Conservation (phyloP, 805 yeast genomes). For the Candida maltosa region DNA sequence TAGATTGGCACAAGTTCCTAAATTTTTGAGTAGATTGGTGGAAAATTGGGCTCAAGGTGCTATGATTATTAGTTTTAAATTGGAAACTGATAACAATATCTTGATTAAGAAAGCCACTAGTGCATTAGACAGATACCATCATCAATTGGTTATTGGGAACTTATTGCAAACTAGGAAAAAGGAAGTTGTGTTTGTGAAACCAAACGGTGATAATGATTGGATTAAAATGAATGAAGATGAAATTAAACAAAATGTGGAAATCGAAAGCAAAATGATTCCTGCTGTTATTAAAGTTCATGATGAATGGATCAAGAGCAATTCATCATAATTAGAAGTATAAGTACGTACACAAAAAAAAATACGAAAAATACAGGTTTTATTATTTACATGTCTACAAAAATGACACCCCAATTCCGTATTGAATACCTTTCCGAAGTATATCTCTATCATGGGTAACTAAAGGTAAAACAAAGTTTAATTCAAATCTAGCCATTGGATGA, state of each 20-base stretch:
- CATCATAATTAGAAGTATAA: neutral
- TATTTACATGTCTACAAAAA: constrained; percentile 36
- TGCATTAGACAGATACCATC: constrained; percentile 83
- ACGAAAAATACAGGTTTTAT: neutral
- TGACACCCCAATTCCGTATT: constrained; percentile 59
- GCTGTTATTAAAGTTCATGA: constrained; percentile 63
- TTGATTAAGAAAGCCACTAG: constrained; percentile 70
- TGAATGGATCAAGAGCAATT: constrained; percentile 48
- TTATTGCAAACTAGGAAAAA: constrained; percentile 81
- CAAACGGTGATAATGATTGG: constrained; percentile 46
- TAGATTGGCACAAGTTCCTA: constrained; percentile 93
- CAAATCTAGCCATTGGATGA: constrained; percentile 59
- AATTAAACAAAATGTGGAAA: constrained; percentile 45
- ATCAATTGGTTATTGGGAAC: constrained; percentile 93
- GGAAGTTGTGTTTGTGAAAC: constrained; percentile 82
- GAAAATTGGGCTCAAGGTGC: constrained; percentile 95
- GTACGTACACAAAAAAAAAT: neutral
- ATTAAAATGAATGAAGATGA: constrained; percentile 44
- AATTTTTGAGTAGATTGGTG: constrained; percentile 81
- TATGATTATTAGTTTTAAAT: constrained; percentile 89
- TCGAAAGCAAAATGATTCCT: constrained; percentile 81
- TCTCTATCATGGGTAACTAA: constrained; percentile 43
- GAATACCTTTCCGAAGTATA: constrained; percentile 48
- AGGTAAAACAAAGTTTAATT: constrained; percentile 54
- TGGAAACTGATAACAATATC: constrained; percentile 79